Percentiles rank a stretch among this genome's conserved stretches.
Evolutionary conservation across 2,329 filamentous ascomycete species (phyloP).

Genomic region (Ophiostoma tasmaniense): DNA sequence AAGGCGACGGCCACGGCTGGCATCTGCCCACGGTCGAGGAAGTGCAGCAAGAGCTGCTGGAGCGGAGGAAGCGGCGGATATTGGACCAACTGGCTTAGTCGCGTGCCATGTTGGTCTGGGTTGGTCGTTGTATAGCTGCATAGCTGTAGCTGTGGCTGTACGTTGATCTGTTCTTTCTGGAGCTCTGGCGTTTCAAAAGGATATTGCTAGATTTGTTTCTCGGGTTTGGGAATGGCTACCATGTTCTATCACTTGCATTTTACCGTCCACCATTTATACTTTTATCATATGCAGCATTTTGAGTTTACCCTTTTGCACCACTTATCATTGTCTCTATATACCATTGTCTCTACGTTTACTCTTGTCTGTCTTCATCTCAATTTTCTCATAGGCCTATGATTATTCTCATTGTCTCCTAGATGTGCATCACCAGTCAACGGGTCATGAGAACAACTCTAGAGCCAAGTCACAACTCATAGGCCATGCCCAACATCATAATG

Average conservation of each 20-base stretch:
- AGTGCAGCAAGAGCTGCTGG: slow-evolving; percentile 88
- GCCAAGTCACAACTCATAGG: neutral
- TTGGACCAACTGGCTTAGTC: slow-evolving; percentile 55
- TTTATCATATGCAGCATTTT: neutral
- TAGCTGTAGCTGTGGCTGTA: neutral
- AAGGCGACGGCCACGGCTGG: slow-evolving; percentile 75
- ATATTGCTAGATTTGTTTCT: neutral
- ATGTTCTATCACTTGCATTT: neutral
- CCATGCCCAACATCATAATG: neutral
- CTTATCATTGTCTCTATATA: no score
- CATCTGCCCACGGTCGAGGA: slow-evolving; percentile 77
- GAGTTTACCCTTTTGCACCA: neutral
- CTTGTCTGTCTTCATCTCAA: no score
- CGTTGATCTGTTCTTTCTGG: neutral
- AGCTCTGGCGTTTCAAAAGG: neutral
- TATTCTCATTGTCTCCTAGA: no score
- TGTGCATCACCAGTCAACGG: neutral
- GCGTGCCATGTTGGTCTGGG: neutral
- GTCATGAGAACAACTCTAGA: neutral
- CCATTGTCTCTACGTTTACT: no score
- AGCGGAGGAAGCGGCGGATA: slow-evolving; percentile 72
- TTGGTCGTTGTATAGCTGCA: neutral
- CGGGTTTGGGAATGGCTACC: neutral
- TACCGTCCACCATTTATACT: neutral
- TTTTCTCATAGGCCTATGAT: no score